phyloP scores from a whole-genome alignment of 2,329 filamentous ascomycete genomes.

The Harringtonia lauricola region DNA sequence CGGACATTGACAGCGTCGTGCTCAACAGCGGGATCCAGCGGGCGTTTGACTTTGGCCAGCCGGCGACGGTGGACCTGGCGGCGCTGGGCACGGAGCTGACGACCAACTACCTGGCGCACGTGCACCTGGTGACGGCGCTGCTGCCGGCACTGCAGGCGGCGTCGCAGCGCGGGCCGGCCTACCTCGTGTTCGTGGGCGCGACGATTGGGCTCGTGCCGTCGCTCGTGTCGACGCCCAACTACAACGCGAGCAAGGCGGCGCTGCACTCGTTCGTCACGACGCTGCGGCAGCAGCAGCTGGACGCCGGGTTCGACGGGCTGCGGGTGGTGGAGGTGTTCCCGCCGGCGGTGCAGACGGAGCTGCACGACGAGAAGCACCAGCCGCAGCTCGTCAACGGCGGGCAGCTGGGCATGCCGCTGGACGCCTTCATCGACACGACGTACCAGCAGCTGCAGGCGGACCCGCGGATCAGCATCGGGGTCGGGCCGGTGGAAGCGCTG shows the following conservation, averaged over 20 bases:
- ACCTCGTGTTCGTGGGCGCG: conserved; percentile 18
- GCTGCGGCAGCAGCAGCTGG: conserved; percentile 31
- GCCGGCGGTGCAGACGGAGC: conserved; percentile 28
- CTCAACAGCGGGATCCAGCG: conserved; percentile 39
- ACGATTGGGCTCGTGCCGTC: conserved; percentile 27
- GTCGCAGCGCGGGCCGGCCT: conserved; percentile 2
- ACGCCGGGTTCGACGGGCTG: conserved; percentile 19
- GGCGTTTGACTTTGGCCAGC: conserved; percentile 29
- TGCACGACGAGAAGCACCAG: conserved; percentile 28
- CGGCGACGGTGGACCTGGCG: conserved; percentile 26
- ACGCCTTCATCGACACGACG: conserved; percentile 28
- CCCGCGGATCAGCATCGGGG: conserved; percentile 24
- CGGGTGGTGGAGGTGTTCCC: conserved; percentile 33
- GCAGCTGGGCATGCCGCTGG: conserved; percentile 35
- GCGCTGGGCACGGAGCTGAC: conserved; percentile 27
- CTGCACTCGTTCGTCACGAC: conserved; percentile 31
- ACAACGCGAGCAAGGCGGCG: conserved; percentile 37
- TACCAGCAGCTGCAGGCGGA: conserved; percentile 25
- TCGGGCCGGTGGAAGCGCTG: conserved; percentile 18
- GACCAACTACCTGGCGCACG: conserved; percentile 32
- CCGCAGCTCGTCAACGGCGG: conserved; percentile 29
- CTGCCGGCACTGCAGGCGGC: conserved; percentile 27
- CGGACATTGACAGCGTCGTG: conserved; percentile 38
- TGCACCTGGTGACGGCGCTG: conserved; percentile 31
- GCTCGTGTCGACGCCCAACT: conserved; percentile 28